Percentiles rank a stretch among this genome's conserved stretches.
Conservation (phyloP, 441 rosid genomes). For the Brassica hybrid region DNA sequence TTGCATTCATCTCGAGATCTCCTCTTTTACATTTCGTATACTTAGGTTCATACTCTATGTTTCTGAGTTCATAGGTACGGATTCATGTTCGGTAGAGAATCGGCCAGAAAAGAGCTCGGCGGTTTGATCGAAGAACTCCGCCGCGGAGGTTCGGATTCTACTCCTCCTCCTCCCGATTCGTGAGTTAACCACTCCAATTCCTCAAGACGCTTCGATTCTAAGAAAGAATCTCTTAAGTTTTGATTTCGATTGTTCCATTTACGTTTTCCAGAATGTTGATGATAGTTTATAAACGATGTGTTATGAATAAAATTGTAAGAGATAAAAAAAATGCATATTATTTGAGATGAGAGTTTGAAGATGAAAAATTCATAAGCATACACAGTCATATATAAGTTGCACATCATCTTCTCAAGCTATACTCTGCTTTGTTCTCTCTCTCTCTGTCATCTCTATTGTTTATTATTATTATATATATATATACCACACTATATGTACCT, state of each 20-base stretch:
- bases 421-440: conserved; percentile 16
- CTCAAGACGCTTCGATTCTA: conserved; percentile 2
- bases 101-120: conserved; percentile 83
- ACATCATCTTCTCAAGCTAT: conserved; percentile 17
- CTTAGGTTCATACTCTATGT: conserved; percentile 3
- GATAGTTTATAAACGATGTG: conserved; percentile 16
- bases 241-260: background rate
- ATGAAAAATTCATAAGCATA: background rate
- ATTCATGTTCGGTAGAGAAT: conserved; percentile 91
- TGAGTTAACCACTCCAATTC: conserved; percentile 38
- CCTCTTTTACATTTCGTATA: background rate
- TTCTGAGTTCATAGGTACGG: conserved; percentile 61
- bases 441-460: conserved; percentile 20
- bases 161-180: conserved; percentile 34
- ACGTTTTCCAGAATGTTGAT: conserved; percentile 9
- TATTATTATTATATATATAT: conserved; percentile 1
- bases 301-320: conserved; percentile 6
- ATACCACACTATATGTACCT: conserved; percentile 22
- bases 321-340: conserved; percentile 21
- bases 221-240: conserved; percentile 13
- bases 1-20: background rate
- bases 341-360: conserved; percentile 29
- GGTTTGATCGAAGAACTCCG: conserved; percentile 74
- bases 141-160: conserved; percentile 46
- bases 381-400: background rate